Evolutionary conservation across 768 basidiomycete genomes (phyloP).

Genomic region (Scleroderma citrinum): DNA sequence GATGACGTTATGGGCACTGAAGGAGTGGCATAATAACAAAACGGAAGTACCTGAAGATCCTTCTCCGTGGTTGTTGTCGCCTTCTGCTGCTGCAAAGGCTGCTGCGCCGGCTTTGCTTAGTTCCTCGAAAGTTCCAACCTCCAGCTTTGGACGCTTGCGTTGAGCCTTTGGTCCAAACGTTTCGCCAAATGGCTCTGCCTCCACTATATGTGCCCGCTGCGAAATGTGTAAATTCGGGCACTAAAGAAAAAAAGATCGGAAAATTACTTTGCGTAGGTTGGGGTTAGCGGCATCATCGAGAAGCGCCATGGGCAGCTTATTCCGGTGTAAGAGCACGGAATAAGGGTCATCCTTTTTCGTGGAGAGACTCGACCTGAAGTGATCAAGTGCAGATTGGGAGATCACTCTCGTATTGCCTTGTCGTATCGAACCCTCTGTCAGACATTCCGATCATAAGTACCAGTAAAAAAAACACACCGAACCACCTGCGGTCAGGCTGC

Average conservation of each 20-base stretch:
- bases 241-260: slow-evolving; percentile 4
- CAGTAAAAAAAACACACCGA: slow-evolving; percentile 54
- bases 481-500: slow-evolving; percentile 95
- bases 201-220: slow-evolving; percentile 88
- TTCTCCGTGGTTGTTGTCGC: slow-evolving; percentile 31
- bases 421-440: slow-evolving; percentile 6
- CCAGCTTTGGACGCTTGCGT: slow-evolving; percentile 81
- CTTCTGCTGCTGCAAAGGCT: slow-evolving; percentile 49
- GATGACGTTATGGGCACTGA: slow-evolving; percentile 4
- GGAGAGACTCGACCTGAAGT: slow-evolving; percentile 86
- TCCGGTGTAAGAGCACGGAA: slow-evolving; percentile 86
- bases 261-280: slow-evolving; percentile 61
- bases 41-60: slow-evolving; percentile 39
- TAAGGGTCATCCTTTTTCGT: slow-evolving; percentile 91
- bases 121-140: slow-evolving; percentile 91
- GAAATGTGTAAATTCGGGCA: slow-evolving; percentile 4
- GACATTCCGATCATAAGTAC: not conserved
- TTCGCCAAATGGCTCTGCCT: slow-evolving; percentile 90
- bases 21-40: not conserved
- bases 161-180: slow-evolving; percentile 97
- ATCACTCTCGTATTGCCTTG: slow-evolving; percentile 97
- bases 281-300: slow-evolving; percentile 87
- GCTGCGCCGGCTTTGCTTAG: slow-evolving; percentile 61
- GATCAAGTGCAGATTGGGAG: slow-evolving; percentile 91
- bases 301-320: slow-evolving; percentile 96